Base-by-base conservation (phyloP, 208 protist species). In the Herpetomonas samuelpessoai region DNA sequence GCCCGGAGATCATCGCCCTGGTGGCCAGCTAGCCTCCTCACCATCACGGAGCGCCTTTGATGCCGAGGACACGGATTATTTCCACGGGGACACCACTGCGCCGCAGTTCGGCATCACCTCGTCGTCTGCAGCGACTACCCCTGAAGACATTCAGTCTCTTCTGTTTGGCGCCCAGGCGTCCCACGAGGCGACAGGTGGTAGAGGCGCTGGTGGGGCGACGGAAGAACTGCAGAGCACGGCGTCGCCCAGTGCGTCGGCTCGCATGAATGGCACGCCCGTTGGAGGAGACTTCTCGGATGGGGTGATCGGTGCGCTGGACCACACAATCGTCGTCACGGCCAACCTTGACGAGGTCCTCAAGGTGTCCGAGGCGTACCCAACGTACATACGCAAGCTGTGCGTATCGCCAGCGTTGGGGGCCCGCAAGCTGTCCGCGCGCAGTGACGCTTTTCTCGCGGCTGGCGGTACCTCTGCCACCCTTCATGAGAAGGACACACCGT, bases 341-440 rank as follows among this genome's bases (percentile, higher is more conserved):
- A 73, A 82, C 58, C 62, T 86, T 2, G 51, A 60, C 29, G 68
- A 62, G 26, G 59, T 86, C 41, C 59, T 82, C 44, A 80, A 77
- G 57, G 44, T 60, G 12, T 60, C 71, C 6, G 65, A 82, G 47
- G 67, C 74, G 1, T 55, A 58, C 4, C 64, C 74, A 14, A 81
- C 68, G 31, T 14, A 18, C 9, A 41, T 41, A 18, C 14, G 35
- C 14, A 41, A 41, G 14, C 9, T 41, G 35, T 6, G 9, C 35
- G 35, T 14, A 6, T 41, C 35, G 35, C 35, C 35, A 14, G 6
- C 14, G 6, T 14, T 41, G 35, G 35, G 9, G 35, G 35, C 14
- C 14, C 35, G 35, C 9, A 14, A 14, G 35, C 35, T 41, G 35
- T 41, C 6, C 14, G 35, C 35, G 6, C 35, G 35, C 9, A n/a